Evolutionary conservation across 768 basidiomycete species (phyloP), one percentile per base, ranked within the genome.

Genomic region (Candolleomyces efflorescens): DNA sequence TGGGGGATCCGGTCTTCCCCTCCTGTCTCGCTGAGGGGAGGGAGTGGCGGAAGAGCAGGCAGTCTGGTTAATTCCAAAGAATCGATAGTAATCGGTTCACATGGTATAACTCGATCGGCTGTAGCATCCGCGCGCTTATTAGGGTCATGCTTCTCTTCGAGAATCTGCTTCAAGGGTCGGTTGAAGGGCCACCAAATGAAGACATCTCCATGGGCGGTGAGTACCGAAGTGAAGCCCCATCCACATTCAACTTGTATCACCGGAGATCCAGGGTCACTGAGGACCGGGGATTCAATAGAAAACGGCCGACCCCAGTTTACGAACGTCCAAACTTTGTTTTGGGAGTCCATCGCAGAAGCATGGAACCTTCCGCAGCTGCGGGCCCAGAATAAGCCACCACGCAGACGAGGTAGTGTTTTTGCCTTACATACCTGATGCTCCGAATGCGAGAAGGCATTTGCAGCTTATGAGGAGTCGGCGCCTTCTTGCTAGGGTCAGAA

Each of bases 251-350:
- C 78, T 67, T 89, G 89, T 22, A 74, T 65, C 20, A 79, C 78
- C 38, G 64, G 67, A 45, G 70, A 75, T 37, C 71, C 70, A 2
- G 73, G 71, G 43, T 85, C 80, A 3, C 71, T 73, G 32, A 86
- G 71, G 23, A 82, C 69, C 2, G 75, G 66, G 15, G 82, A 77
- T 1, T 73, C 71, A 39, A 93, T 74, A 44, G 76, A 75, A 73
- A 89, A 89, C 1, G 92, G 90, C 20, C 89, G 78, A 3, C 91
- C 93, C 83, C 92, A 94, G 63, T 76, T 85, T 5, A 78, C 69
- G 67, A 92, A 90, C 12, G 82, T 88, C 89, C 89, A 94, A 26
- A 94, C 76, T 39, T 79, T 75, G 48, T 77, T 71, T 11, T 75
- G 67, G 41, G 75, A 70, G 65, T 92, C 90, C 45, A 93, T 73